Evolutionary conservation across 768 basidiomycete species (phyloP), one percentile per base, ranked within the genome.

Genomic region (Lactifluus rugatus): DNA sequence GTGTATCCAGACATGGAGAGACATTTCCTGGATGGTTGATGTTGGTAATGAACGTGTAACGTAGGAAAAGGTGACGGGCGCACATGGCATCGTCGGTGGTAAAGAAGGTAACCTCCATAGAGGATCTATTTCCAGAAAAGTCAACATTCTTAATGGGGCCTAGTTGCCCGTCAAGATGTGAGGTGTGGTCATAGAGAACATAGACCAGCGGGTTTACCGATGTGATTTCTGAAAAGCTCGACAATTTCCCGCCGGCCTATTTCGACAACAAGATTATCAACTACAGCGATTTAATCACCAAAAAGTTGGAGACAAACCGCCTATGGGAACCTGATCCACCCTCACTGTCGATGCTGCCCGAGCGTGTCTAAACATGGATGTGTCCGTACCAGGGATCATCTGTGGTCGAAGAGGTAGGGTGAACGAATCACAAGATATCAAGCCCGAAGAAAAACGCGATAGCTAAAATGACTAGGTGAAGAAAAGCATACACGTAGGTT

Each of bases 1-100:
- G 72, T 77, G 66, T 82, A 84, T 45, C 83, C 81, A 26, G 80
- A 78, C 82, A 87, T 81, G 63, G 80, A 81, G 52, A 87, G 64
- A 1, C 84, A 81, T 70, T 85, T 85, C 56, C 85, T 87, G 41
- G 19, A 36, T 1, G 21, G n/a, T 42, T 32, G 48, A 19, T 7
- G 34, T 48, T 26, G 52, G 23, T 25, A 28, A 56, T 23, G 47
- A 52, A 47, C 45, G 41, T 51, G 60, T 44, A 61, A 41, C 48
- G 59, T 47, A 61, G 41, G 32, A 46, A 44, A 52, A 52, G 36
- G 25, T 46, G 48, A 31, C 5, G 31, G 19, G 70, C 78, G 57
- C 59, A 84, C 85, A 73, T 74, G 51, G 79, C 78, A 14, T 77
- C 72, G 61, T 84, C 82, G 5, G 71, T 75, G 49, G 75, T 76